These are phyloP conservation scores for Candida maesae DNA, from an alignment of 805 yeast species.

Conservation along the genomic window DNA sequence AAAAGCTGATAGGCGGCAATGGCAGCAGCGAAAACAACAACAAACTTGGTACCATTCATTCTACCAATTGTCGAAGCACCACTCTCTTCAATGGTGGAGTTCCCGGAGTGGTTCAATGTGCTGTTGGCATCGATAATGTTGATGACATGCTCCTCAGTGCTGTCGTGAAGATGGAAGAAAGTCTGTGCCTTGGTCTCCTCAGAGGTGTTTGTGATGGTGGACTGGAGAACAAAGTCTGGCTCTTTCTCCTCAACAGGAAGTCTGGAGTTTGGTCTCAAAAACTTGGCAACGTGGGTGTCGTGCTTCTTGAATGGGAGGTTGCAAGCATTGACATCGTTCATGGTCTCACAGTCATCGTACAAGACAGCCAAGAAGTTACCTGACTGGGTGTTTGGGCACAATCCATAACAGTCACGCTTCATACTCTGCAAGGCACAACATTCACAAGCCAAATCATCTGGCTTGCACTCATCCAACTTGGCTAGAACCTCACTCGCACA, in stretches of 20 bases:
- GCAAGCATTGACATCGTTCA: constrained; percentile 49
- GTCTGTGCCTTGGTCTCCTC: constrained; percentile 4
- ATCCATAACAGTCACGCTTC: constrained; percentile 40
- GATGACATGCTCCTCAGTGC: not conserved
- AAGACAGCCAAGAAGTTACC: constrained; percentile 44
- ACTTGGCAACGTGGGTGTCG: constrained; percentile 31
- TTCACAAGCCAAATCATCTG: constrained; percentile 52
- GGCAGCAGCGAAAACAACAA: not conserved
- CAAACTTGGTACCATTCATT: not conserved
- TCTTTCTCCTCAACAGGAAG: constrained; percentile 26
- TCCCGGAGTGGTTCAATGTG: not conserved
- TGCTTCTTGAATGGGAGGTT: constrained; percentile 45
- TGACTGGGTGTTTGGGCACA: constrained; percentile 46
- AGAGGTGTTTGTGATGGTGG: constrained; percentile 19
- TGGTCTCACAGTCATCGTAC: constrained; percentile 41
- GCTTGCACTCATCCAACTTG: constrained; percentile 46
- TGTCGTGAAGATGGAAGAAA: not conserved
- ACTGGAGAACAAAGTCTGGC: constrained; percentile 23
- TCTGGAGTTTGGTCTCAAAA: constrained; percentile 25
- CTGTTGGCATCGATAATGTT: constrained; percentile 1
- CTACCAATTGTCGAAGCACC: not conserved
- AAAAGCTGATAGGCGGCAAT: too few relatives aligned
- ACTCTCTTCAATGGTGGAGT: constrained; percentile 8
- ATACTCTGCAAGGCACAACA: constrained; percentile 53
- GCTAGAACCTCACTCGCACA: constrained; percentile 46